These are phyloP conservation scores for Yamadazyma takamatsuzukensis DNA, from an alignment of 805 yeast species.

Conservation along the genomic window DNA sequence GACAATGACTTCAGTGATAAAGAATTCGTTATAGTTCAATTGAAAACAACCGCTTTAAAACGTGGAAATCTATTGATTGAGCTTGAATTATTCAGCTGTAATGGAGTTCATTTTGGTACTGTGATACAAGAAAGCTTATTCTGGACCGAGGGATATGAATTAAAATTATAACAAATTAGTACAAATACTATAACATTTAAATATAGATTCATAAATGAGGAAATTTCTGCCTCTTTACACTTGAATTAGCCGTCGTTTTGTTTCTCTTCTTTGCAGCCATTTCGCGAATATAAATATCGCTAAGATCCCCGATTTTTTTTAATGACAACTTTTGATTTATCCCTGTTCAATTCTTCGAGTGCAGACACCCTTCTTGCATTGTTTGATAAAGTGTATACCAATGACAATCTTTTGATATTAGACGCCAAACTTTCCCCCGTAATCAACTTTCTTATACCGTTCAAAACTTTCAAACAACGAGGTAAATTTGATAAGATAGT, in stretches of 20 bases:
- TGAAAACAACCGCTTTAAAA: conserved; percentile 46
- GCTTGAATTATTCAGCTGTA: conserved; percentile 52
- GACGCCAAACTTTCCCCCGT: conserved; percentile 47
- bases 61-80: conserved; percentile 53
- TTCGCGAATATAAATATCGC: background rate
- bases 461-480: conserved; percentile 46
- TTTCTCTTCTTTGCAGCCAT: background rate
- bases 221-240: background rate
- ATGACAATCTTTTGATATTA: conserved; percentile 33
- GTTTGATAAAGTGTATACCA: conserved; percentile 19
- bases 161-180: conserved; percentile 8
- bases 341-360: conserved; percentile 6
- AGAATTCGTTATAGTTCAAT: conserved; percentile 51
- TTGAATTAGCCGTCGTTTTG: too few species aligned
- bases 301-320: background rate
- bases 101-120: conserved; percentile 54
- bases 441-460: conserved; percentile 54
- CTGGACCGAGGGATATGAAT: too few species aligned
- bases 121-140: too few species aligned
- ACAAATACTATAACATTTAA: conserved; percentile 12
- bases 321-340: conserved; percentile 1
- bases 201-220: conserved; percentile 1
- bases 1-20: conserved; percentile 45
- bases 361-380: conserved; percentile 8
- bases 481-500: conserved; percentile 48